A percentile compares a stretch with the other conserved stretches of the same genome.
Evolutionary conservation across 768 basidiomycete species (phyloP).

Genomic region (Boletus speciosus): DNA sequence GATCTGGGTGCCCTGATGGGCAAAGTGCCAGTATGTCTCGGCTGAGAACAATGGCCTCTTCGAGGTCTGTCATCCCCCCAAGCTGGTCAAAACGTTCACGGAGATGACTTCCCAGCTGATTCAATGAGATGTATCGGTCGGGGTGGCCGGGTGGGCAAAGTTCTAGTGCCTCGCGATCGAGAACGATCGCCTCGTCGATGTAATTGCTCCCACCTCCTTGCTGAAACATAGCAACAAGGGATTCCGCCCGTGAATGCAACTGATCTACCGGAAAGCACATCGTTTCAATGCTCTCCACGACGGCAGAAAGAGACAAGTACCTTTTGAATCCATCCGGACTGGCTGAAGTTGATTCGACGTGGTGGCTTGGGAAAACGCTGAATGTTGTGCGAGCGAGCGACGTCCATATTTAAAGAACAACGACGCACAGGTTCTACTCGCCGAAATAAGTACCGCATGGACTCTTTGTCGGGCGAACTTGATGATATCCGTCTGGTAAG

Average conservation of each 20-base stretch:
- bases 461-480: too few relatives aligned
- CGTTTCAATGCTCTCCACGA: neutral
- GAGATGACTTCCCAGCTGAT: neutral
- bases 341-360: neutral
- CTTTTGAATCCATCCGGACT: neutral
- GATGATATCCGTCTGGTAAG: neutral
- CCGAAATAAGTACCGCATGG: too few relatives aligned
- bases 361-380: neutral
- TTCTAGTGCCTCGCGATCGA: neutral
- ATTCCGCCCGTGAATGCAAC: neutral
- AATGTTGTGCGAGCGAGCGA: neutral
- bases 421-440: too few relatives aligned
- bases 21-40: neutral
- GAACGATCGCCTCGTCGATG: neutral
- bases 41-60: neutral
- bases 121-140: neutral
- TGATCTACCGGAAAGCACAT: neutral
- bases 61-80: neutral
- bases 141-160: neutral
- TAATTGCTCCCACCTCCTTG: neutral
- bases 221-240: neutral
- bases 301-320: neutral
- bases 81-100: neutral
- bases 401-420: too few relatives aligned
- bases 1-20: neutral